Evolutionary conservation across 257 asterid genomes (phyloP), one percentile per base, ranked within the genome.

Genomic region (Solanum peruvianum): DNA sequence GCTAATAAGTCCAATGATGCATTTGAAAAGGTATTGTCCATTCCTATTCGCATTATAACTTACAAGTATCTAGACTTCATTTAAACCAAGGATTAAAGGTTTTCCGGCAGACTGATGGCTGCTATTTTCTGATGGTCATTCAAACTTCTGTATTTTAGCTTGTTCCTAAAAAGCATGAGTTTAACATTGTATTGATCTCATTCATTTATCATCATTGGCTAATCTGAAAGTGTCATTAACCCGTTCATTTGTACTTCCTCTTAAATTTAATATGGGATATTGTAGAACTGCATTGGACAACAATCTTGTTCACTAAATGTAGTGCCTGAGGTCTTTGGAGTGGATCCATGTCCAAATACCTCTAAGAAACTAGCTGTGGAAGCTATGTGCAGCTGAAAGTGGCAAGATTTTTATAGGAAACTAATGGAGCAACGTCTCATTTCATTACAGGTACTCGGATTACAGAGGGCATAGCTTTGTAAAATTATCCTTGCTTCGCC

Each of bases 291-390:
- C 70, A 67, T 81, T 12, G 86, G 82, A 75, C 56, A 41, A 60
- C 86, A 87, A 80, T 47, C 86, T 56, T 87, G 86, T 45, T 29
- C 67, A 41, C 72, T 87, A 37, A 62, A 75, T 39, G 64, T 66
- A 64, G 29, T 76, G 27, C 85, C 85, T 45, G 31, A 37, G 27
- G 29, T 78, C 75, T 87, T 87, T 31, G 82, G 72, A 66, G 70
- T 44, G 23, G 88, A 81, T 81, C 88, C 88, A 21, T 87, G 86
- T 81, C 82, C 60, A 60, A 80, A 81, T 41, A 64, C 44, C 15
- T 80, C 33, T 84, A 87, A 87, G 83, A 45, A 83, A 69, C 88
- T 81, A 42, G 58, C 75, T 18, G 88, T 76, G 62, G 86, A 85
- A 47, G 83, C 87, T 33, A 67, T 33, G 52, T 88, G 90, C 75